These are phyloP conservation scores for Termitomyces sp. DNA, from an alignment of 768 basidiomycete genomes.

Conservation along the genomic window DNA sequence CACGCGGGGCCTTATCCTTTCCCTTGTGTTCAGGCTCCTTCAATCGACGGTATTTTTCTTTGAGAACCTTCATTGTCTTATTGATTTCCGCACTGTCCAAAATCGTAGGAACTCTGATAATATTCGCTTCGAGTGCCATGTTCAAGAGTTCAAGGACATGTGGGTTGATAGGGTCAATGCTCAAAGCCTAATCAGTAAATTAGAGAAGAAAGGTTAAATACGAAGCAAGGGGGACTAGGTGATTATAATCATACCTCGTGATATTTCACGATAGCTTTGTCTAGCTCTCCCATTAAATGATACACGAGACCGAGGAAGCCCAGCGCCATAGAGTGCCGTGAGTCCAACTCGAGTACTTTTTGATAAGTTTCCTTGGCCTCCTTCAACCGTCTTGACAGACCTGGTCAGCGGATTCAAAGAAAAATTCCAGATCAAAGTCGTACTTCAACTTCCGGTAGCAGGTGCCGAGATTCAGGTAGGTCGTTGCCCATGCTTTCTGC, in stretches of 20 bases:
- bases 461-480: conserved; percentile 91
- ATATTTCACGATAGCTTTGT: conserved; percentile 85
- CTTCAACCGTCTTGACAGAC: conserved; percentile 39
- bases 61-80: conserved; percentile 26
- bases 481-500: conserved; percentile 81
- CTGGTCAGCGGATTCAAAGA: not conserved
- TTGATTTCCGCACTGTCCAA: conserved; percentile 25
- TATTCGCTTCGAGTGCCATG: conserved; percentile 63
- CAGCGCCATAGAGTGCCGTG: conserved; percentile 77
- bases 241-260: conserved; percentile 66
- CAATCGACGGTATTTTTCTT: conserved; percentile 29
- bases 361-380: conserved; percentile 75
- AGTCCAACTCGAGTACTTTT: conserved; percentile 82
- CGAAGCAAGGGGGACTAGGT: not conserved
- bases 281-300: conserved; percentile 69
- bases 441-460: conserved; percentile 80
- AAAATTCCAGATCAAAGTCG: conserved; percentile 19
- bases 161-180: conserved; percentile 79
- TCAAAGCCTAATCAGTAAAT: conserved; percentile 60
- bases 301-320: conserved; percentile 88
- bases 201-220: conserved; percentile 1
- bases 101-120: conserved; percentile 18
- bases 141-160: conserved; percentile 81
- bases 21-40: conserved; percentile 25
- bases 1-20: conserved; percentile 21